Conservation (phyloP, 345 rosid species). For the Hirschfeldia incana region DNA sequence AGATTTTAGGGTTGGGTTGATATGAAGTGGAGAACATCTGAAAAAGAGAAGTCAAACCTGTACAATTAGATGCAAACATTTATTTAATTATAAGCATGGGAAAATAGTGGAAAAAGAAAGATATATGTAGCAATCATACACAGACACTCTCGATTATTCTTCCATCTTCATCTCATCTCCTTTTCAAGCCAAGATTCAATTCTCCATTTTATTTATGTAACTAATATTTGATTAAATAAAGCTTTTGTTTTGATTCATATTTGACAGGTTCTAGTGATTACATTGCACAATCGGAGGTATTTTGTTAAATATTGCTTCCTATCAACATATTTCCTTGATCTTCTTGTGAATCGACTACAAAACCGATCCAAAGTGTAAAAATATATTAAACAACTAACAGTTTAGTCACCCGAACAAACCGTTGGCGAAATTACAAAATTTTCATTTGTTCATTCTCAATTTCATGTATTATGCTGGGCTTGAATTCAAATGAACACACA, state of each 20-base stretch:
- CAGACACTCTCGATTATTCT: slow-evolving; percentile 12
- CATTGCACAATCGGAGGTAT: background rate
- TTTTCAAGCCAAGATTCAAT: background rate
- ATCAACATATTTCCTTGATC: background rate
- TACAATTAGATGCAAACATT: slow-evolving; percentile 14
- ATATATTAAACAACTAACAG: background rate
- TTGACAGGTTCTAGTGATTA: background rate
- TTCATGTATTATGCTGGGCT: background rate
- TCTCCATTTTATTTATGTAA: background rate
- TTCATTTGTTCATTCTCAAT: background rate
- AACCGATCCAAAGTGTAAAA: background rate
- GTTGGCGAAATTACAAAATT: background rate
- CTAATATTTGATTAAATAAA: background rate
- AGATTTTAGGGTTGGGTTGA: slow-evolving; percentile 23
- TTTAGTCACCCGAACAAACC: background rate
- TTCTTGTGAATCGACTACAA: background rate
- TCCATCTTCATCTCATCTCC: slow-evolving; percentile 10
- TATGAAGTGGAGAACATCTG: slow-evolving; percentile 30
- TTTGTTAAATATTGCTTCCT: background rate
- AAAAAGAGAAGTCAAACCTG: slow-evolving; percentile 24
- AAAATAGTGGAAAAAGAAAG: background rate
- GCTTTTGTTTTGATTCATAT: background rate
- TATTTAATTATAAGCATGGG: background rate
- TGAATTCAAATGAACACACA: background rate
- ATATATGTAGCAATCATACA: slow-evolving; percentile 13